phyloP scores from a whole-genome alignment of 2,329 filamentous ascomycete species.

The Aspergillus sp. region DNA sequence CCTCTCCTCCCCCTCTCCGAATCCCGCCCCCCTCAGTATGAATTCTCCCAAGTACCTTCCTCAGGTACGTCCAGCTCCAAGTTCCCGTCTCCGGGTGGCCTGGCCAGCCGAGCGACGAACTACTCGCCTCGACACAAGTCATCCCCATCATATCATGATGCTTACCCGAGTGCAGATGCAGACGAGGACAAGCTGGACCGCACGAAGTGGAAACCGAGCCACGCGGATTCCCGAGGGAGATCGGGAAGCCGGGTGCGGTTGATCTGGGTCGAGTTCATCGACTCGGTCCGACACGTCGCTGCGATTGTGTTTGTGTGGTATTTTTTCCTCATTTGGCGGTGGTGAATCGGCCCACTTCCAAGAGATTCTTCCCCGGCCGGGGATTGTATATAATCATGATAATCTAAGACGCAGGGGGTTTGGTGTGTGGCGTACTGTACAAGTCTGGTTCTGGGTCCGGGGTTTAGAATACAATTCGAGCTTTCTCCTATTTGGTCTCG shows the following conservation, averaged over 20 bases:
- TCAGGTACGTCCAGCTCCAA: slow-evolving; percentile 35
- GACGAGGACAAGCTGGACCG: slow-evolving; percentile 19
- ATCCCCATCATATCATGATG: slow-evolving; percentile 18
- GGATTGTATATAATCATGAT: neutral
- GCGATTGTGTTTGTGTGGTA: slow-evolving; percentile 66
- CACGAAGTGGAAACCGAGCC: slow-evolving; percentile 29
- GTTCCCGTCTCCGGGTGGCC: slow-evolving; percentile 25
- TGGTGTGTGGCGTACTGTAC: neutral
- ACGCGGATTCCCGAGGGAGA: slow-evolving; percentile 16
- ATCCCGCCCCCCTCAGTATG: slow-evolving; percentile 25
- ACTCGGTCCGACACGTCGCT: slow-evolving; percentile 61
- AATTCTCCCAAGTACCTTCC: slow-evolving; percentile 21
- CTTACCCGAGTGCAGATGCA: slow-evolving; percentile 26
- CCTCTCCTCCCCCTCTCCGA: slow-evolving; percentile 32
- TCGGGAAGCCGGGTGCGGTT: slow-evolving; percentile 28
- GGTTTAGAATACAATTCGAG: neutral
- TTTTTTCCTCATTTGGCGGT: slow-evolving; percentile 64
- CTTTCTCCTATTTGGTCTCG: neutral
- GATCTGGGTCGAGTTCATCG: slow-evolving; percentile 61
- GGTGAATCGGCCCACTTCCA: slow-evolving; percentile 39
- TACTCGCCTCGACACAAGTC: slow-evolving; percentile 19
- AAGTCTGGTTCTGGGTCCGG: neutral
- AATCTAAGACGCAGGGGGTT: neutral
- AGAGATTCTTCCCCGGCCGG: neutral
- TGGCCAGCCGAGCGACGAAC: slow-evolving; percentile 29